phyloP scores from a whole-genome alignment of 257 asterid species.

The Solanum peruvianum region DNA sequence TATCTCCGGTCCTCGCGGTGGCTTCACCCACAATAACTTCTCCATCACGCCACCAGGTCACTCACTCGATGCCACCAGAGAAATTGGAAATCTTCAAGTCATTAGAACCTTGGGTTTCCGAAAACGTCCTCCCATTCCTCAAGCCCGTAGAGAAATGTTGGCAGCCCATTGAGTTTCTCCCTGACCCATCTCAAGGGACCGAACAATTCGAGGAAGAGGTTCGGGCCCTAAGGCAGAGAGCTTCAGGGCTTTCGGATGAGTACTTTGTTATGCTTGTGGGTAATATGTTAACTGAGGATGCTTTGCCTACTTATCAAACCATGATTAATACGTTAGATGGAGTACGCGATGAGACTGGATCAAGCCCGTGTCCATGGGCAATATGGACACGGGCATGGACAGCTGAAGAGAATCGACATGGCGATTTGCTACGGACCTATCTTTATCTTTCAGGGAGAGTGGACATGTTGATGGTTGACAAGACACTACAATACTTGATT shows the following conservation, averaged over 20 bases:
- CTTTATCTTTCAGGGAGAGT: slow-evolving; percentile 36
- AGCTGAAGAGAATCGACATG: slow-evolving; percentile 35
- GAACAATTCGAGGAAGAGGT: slow-evolving; percentile 9
- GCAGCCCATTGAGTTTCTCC: slow-evolving; percentile 34
- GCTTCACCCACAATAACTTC: neutral
- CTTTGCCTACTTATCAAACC: slow-evolving; percentile 26
- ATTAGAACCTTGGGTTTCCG: slow-evolving; percentile 25
- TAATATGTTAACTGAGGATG: slow-evolving; percentile 24
- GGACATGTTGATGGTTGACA: slow-evolving; percentile 28
- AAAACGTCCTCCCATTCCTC: slow-evolving; percentile 6
- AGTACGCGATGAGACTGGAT: slow-evolving; percentile 15
- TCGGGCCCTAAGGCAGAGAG: slow-evolving; percentile 13
- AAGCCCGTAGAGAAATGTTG: slow-evolving; percentile 29
- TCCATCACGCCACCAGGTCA: neutral
- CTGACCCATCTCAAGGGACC: slow-evolving; percentile 7
- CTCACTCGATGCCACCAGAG: slow-evolving; percentile 17
- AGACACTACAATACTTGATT: slow-evolving; percentile 27
- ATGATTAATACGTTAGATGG: slow-evolving; percentile 11
- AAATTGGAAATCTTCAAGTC: slow-evolving; percentile 20
- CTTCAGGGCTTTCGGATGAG: slow-evolving; percentile 15
- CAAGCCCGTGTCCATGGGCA: slow-evolving; percentile 33
- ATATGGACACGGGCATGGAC: slow-evolving; percentile 31
- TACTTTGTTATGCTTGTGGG: slow-evolving; percentile 27
- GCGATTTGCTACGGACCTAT: slow-evolving; percentile 22
- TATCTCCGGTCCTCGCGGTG: neutral